Evolutionary conservation across 768 basidiomycete genomes (phyloP), one percentile per base, ranked within the genome.

Genomic region (Gymnopilus junonius): DNA sequence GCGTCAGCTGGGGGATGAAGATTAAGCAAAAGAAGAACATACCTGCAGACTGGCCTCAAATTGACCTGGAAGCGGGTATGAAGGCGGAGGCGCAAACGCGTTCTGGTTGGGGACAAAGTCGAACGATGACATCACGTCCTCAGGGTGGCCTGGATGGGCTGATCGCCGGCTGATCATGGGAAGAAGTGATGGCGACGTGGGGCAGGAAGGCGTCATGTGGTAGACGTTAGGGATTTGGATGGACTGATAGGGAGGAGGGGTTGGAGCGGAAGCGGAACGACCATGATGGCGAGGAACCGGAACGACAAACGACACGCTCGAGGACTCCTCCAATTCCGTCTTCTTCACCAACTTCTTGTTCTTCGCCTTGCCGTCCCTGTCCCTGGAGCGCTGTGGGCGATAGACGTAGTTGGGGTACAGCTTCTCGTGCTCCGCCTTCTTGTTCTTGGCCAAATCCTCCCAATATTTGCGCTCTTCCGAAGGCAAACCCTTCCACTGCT

Each of bases 371-470:
- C 80, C 82, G 70, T 85, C 87, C 76, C 81, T 82, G 67, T 86
- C 83, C 74, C 83, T 84, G 42, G 79, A 75, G 56, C 90, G 81
- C 75, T 91, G 89, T 0, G 91, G 91, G 8, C 90, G 87, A 71
- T 92, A 92, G 29, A 92, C 90, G 74, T 92, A 92, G 74, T 87
- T 82, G 69, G 91, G 91, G 67, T 91, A 88, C 79, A 86, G 78
- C 71, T 80, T 77, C 78, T 89, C 88, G 75, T 92, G 89, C 78
- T 92, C 90, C 79, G 85, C 86, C 82, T 92, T 91, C 79, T 87
- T 88, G 75, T 88, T 87, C 81, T 89, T 90, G 14, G 91, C 91
- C 66, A 89, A 75, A 59, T 86, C 82, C 77, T 92, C 91, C 91
- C 91, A 93, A 69, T 86, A 83, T 70, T 85, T 76, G 57, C 88